A percentile compares a stretch with the other conserved stretches of the same genome.
Evolutionary conservation across 305 asterid genomes (phyloP).

Genomic region (Fraxinus albicans): DNA sequence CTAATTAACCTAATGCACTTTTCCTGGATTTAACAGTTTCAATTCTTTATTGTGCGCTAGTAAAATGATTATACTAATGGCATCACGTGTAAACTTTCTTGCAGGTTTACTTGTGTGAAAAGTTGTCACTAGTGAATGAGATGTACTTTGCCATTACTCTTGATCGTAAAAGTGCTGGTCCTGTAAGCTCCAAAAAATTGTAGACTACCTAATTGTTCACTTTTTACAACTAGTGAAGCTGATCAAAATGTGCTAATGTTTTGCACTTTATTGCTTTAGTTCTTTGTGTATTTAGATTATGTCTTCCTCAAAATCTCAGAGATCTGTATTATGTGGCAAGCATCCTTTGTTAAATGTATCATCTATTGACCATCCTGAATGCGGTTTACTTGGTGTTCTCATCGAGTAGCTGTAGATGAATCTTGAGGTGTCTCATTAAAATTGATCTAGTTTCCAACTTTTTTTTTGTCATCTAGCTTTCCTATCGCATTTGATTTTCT

Average conservation of each 20-base stretch:
- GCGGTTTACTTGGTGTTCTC: neutral
- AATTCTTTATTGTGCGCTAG: neutral
- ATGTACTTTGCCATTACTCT: conserved; percentile 98
- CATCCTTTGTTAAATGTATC: neutral
- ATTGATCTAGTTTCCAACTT: neutral
- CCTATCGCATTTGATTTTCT: neutral
- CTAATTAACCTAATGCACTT: neutral
- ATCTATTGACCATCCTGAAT: neutral
- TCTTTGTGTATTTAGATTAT: neutral
- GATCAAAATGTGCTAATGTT: neutral
- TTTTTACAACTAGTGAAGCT: conserved; percentile 23
- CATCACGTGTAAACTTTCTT: conserved; percentile 6
- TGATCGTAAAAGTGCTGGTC: conserved; percentile 91
- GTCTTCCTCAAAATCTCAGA: neutral
- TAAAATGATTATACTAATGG: neutral
- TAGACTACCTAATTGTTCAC: conserved; percentile 4
- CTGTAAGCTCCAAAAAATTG: conserved; percentile 58
- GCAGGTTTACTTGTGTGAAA: conserved; percentile 92
- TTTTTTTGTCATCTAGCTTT: neutral
- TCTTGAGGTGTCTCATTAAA: neutral
- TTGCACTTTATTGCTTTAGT: conserved; percentile 10
- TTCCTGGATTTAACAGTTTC: neutral
- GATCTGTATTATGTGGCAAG: neutral
- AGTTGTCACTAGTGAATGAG: conserved; percentile 88
- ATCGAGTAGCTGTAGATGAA: neutral